Percentiles rank a stretch among this genome's conserved stretches.
Evolutionary conservation across 495 filamentous ascomycete species (phyloP).

Genomic region (Thermochaetoides thermophila): DNA sequence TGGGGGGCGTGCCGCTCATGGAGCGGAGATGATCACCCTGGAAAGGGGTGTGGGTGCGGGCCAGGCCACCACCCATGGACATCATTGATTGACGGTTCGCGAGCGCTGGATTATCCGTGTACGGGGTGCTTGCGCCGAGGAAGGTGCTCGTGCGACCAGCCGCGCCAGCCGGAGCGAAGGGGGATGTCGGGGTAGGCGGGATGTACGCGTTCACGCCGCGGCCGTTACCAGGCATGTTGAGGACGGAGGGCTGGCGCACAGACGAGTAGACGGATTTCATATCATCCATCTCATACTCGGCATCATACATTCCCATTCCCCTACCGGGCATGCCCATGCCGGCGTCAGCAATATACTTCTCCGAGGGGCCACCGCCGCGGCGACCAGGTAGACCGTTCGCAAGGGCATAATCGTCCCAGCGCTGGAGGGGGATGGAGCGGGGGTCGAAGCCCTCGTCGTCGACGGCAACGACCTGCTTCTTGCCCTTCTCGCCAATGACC

Average conservation of each 20-base stretch:
- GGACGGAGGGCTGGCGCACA: constrained; percentile 80
- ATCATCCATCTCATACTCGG: constrained; percentile 89
- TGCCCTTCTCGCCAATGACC: constrained; percentile 84
- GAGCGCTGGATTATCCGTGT: constrained; percentile 23
- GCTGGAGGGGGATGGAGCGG: constrained; percentile 79
- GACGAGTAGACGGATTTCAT: constrained; percentile 95
- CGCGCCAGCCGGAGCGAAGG: constrained; percentile 34
- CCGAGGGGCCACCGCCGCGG: constrained; percentile 47
- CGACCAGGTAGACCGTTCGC: constrained; percentile 82
- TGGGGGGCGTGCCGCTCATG: constrained; percentile 30
- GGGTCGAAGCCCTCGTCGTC: constrained; percentile 85
- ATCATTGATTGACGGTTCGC: constrained; percentile 34
- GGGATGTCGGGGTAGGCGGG: constrained; percentile 59
- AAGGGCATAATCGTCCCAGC: constrained; percentile 97
- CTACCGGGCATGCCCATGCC: too few species aligned
- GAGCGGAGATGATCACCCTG: constrained; percentile 31
- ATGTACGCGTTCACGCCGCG: constrained; percentile 46
- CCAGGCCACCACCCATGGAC: constrained; percentile 33
- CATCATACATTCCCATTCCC: constrained; percentile 47
- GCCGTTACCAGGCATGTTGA: constrained; percentile 68
- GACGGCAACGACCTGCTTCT: constrained; percentile 73
- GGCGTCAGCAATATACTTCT: constrained; percentile 41
- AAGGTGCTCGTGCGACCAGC: neutral
- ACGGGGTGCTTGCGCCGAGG: constrained; percentile 23
- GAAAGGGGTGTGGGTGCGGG: constrained; percentile 33